Base-by-base conservation (phyloP, 805 yeast species). In the Zygotorulaspora danielsina region DNA sequence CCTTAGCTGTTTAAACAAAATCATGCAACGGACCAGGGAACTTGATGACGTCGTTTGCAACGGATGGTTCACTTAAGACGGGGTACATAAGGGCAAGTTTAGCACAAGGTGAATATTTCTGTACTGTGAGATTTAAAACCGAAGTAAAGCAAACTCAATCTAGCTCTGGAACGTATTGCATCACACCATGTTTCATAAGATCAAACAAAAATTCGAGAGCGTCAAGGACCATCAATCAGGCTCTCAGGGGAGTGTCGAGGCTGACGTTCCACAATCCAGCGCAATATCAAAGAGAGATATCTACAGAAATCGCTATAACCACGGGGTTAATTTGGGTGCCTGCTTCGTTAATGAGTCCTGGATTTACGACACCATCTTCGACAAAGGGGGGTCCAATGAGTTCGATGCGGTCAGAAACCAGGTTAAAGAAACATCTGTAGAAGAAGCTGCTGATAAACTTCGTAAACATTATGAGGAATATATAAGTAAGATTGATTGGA, bases 241-340 rank as follows among this genome's bases (percentile, higher is more conserved):
- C 10, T 18, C n/a, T 17, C 27, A 39, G 17, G 20, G 18, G 12
- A 19, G 11, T 12, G 33, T 30, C 19, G 34, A 36, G n/a, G 59
- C 57, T 4, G 69, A 69, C 4, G 68, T 65, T 2, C 67, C 70
- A 1, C 38, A 37, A 1, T 66, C 69, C 0, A 16, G 44, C 41
- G 6, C 77, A 74, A 4, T 54, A 8, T 53, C 70, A 6, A 57
- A 54, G 36, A 65, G 61, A 28, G 69, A 78, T 17, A 71, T 84
- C n/a, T 78, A 70, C 52, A 80, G 73, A 50, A 63, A 71, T 15
- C 66, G 93, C 37, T 65, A 65, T 50, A 84, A 85, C 55, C 79
- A 75, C 55, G 97, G 96, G 5, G 95, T 85, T 21, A 89, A 88
- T 60, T 65, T 89, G 28, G 97, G 97, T 0, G 73, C 88, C 0